Evolutionary conservation across 768 basidiomycete species (phyloP).

Genomic region (Exsudoporus frostii): DNA sequence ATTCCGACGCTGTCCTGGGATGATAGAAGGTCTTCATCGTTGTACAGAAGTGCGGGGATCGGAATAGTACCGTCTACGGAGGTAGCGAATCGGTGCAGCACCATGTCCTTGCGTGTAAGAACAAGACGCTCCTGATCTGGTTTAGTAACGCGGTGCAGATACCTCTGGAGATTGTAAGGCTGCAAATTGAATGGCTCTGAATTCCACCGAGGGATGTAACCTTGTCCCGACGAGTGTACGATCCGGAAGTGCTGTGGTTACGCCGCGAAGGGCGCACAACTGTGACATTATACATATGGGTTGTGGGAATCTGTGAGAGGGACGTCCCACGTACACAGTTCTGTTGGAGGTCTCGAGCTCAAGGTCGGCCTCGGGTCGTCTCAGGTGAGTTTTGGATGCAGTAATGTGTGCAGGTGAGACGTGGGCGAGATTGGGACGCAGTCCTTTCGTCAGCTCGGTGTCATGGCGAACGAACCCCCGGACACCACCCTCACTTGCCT

Average conservation of each 20-base stretch:
- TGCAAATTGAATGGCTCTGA: neutral
- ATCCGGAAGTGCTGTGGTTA: neutral
- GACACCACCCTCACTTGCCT: conserved; percentile 12
- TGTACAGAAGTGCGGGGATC: conserved; percentile 69
- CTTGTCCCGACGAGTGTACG: conserved; percentile 5
- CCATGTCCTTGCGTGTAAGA: conserved; percentile 37
- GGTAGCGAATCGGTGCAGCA: conserved; percentile 52
- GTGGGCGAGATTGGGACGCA: neutral
- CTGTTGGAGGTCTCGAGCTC: conserved; percentile 3
- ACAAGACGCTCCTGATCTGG: conserved; percentile 3
- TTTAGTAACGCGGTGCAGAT: neutral
- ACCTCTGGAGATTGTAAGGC: neutral
- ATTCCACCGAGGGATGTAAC: conserved; percentile 11
- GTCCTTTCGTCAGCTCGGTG: neutral
- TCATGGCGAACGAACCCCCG: conserved; percentile 17
- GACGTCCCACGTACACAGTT: conserved; percentile 12
- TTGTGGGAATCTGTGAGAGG: conserved; percentile 7
- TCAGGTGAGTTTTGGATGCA: conserved; percentile 25
- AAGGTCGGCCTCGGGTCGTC: conserved; percentile 1
- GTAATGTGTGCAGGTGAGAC: conserved; percentile 6
- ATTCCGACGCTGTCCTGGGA: conserved; percentile 82
- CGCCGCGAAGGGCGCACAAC: neutral
- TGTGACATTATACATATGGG: conserved; percentile 1
- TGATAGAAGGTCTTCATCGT: conserved; percentile 73
- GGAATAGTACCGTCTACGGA: conserved; percentile 76